Base-by-base conservation (phyloP, 2,329 filamentous ascomycete species). In the Ophiosphaerella herpotricha region DNA sequence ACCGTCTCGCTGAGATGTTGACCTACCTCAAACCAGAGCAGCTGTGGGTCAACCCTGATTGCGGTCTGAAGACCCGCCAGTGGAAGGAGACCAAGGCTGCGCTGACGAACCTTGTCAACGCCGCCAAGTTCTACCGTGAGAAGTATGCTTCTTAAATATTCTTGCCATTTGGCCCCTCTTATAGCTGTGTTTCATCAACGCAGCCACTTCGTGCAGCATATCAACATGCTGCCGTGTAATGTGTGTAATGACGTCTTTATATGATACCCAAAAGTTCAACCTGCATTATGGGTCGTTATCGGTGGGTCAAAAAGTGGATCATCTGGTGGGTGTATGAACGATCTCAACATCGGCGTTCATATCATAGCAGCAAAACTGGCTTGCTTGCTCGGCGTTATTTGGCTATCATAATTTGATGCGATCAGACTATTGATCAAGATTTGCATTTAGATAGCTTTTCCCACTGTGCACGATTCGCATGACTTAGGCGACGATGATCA, bases 11-110 rank as follows among this genome's bases (percentile, higher is more conserved):
- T 76, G 94, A 99, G 88, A 97, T 97, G 94, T 86, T 99, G 63
- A 84, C 89, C 37, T 80, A 91, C 85, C 89, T 97, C 79, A 93
- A 91, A 85, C 92, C 92, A 52, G 91, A 97, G 73, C 94, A 99
- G 85, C 90, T 99, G 76, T 99, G 94, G 94, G 90, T 97, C 81
- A 93, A 99, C 84, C 94, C 94, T 66, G 94, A 99, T 83, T 99
- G 94, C 75, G 94, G 94, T 83, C 87, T 99, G 54, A 99, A 99
- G 91, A 99, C 94, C 67, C 90, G 94, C 70, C 89, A 96, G 82
- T 97, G 94, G 93, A 86, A 89, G 78, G 93, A 99, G 87, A 96
- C 92, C 78, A 97, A 97, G 88, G 91, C 91, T 74, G 90, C 93
- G 52, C 82, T 99, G 74, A 81, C 81, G 81, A 96, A 97, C 87